Conservation (phyloP, 2,329 filamentous ascomycete species). For the Neonectria sp. region DNA sequence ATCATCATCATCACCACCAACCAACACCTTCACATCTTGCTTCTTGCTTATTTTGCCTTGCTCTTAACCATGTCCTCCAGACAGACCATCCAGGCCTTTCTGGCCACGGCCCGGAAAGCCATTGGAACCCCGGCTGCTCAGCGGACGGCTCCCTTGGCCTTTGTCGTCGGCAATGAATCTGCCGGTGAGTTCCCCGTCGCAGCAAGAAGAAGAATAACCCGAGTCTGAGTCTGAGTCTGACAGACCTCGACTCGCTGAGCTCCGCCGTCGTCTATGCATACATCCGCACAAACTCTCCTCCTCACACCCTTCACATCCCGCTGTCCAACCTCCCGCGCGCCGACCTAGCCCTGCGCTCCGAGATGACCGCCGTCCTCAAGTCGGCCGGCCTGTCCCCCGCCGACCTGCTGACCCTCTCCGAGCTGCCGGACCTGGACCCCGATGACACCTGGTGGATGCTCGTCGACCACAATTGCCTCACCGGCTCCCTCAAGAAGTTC, state of each 20-base stretch:
- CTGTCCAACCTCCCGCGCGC: constrained; percentile 78
- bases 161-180: constrained; percentile 79
- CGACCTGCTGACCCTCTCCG: constrained; percentile 75
- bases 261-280: constrained; percentile 83
- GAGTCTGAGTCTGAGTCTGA: not conserved
- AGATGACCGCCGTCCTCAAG: constrained; percentile 76
- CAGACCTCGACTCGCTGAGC: constrained; percentile 87
- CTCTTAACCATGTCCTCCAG: constrained; percentile 45
- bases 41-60: not conserved
- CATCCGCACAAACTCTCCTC: constrained; percentile 73
- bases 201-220: not conserved
- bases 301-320: constrained; percentile 75
- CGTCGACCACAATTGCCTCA: constrained; percentile 85
- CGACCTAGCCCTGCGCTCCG: constrained; percentile 80
- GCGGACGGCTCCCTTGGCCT: constrained; percentile 65
- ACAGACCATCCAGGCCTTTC: constrained; percentile 56
- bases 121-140: constrained; percentile 62
- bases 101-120: constrained; percentile 64
- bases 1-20: not conserved
- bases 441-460: constrained; percentile 78
- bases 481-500: constrained; percentile 72
- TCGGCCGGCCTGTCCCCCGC: constrained; percentile 70
- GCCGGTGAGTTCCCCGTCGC: constrained; percentile 64
- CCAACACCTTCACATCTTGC: not conserved
- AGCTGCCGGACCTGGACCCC: constrained; percentile 64